phyloP scores from a whole-genome alignment of 1,284 basidiomycete species.

The Cutaneotrichosporon sp. region DNA sequence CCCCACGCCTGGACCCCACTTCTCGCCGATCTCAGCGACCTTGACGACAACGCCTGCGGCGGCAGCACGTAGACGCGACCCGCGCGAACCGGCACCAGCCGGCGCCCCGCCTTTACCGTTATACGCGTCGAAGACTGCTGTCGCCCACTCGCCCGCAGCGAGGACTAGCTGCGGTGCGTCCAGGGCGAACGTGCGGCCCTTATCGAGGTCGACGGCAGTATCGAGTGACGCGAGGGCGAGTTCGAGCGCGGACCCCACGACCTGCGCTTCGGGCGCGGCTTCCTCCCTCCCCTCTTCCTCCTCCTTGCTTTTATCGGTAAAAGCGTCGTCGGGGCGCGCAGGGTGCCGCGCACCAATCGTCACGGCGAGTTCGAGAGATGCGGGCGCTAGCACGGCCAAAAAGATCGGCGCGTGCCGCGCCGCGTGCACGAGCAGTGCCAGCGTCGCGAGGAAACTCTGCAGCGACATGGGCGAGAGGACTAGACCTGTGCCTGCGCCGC shows the following conservation, averaged over 20 bases:
- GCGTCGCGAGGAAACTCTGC: slow-evolving; percentile 66
- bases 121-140: slow-evolving; percentile 59
- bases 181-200: slow-evolving; percentile 65
- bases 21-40: slow-evolving; percentile 66
- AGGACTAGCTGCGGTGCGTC: slow-evolving; percentile 68
- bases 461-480: slow-evolving; percentile 71
- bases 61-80: slow-evolving; percentile 56
- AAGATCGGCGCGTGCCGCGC: slow-evolving; percentile 72
- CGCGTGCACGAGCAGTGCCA: slow-evolving; percentile 76
- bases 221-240: slow-evolving; percentile 71
- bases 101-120: slow-evolving; percentile 59
- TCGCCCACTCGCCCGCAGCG: slow-evolving; percentile 74
- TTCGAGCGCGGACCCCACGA: slow-evolving; percentile 69
- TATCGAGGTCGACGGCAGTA: slow-evolving; percentile 66
- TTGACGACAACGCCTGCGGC: slow-evolving; percentile 76
- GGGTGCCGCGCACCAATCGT: slow-evolving; percentile 66
- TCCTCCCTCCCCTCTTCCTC: slow-evolving; percentile 7
- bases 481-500: slow-evolving; percentile 69
- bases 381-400: slow-evolving; percentile 70
- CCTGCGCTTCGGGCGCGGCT: slow-evolving; percentile 55
- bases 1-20: slow-evolving; percentile 55
- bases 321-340: background rate
- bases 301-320: background rate
- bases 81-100: slow-evolving; percentile 60
- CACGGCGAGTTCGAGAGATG: slow-evolving; percentile 72